Base-by-base conservation (phyloP, 768 basidiomycete species). In the Boletus vinaceobasis region DNA sequence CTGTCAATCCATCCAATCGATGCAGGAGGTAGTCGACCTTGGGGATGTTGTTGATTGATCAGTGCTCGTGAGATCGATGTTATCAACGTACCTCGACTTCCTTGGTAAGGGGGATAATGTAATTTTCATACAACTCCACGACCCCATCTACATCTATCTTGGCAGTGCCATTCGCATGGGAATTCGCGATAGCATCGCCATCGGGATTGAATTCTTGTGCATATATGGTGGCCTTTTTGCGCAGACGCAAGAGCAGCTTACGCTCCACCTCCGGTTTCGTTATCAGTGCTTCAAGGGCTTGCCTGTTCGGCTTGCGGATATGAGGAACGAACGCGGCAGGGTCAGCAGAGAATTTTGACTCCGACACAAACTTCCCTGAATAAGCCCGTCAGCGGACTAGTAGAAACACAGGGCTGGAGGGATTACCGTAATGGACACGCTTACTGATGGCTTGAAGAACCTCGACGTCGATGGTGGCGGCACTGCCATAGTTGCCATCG, bases 361-460 rank as follows among this genome's bases (percentile, higher is more conserved):
- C 97, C 5, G 95, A 93, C 6, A 99, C 97, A 69, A 99, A 99
- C 79, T 98, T 98, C 53, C 97, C 96, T 99, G 66, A 9, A 58
- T 9, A 35, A 31, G 23, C 4, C 21, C 44, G 23, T 23, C 23
- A 23, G 23, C 4, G 23, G 23, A 23, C 23, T 23, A 31, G 53
- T 4, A 23, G 38, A 36, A 14, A 36, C 35, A 21, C n/a, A 7
- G 26, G 53, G 43, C 19, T 19, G 35, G 45, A 81, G 33, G 42
- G 82, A 49, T 43, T 60, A 95, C 97, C 97, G 65, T 96, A 99
- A 72, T 99, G 97, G 33, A 99, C 95, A 37, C 97, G 86, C 75
- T 98, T 89, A 74, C 91, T 94, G 67, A 99, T 88, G n/a, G 94
- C 88, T 67, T 98, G 95, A n/a, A 99, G 80, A 3, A 93, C 87